A percentile compares a stretch with the other conserved stretches of the same genome.
phyloP scores from a whole-genome alignment of 106 monocot genomes.

The Dioscorea zingiberensis region DNA sequence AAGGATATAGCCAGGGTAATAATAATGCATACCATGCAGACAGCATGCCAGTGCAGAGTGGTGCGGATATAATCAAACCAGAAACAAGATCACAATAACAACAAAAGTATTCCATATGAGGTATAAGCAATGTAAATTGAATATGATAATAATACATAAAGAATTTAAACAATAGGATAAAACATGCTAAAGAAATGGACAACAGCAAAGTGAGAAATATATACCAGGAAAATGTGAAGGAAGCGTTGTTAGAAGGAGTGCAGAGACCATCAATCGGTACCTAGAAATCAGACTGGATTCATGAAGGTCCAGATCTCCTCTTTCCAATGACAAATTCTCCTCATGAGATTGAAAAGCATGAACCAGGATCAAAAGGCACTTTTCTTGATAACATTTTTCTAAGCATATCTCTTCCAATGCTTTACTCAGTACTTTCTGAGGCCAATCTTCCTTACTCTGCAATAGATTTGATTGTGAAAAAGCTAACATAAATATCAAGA shows the following conservation, averaged over 20 bases:
- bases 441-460: constrained; percentile 34
- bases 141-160: not conserved
- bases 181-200: not conserved
- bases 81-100: not conserved
- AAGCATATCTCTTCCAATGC: constrained; percentile 60
- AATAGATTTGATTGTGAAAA: constrained; percentile 1
- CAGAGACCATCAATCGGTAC: constrained; percentile 80
- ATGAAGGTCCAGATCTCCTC: constrained; percentile 13
- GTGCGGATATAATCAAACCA: not conserved
- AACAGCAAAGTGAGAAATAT: not conserved
- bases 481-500: not conserved
- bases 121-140: not conserved
- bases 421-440: constrained; percentile 41
- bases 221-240: constrained; percentile 67
- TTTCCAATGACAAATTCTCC: constrained; percentile 21
- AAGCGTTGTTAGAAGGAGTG: constrained; percentile 78
- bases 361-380: constrained; percentile 42
- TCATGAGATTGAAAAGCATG: constrained; percentile 40
- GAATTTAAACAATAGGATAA: not conserved
- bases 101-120: not conserved
- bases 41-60: not conserved
- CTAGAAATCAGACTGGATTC: constrained; percentile 44
- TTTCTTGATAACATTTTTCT: constrained; percentile 60
- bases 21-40: not conserved
- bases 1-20: no score